Conservation (phyloP, 2,329 filamentous ascomycete genomes). For the Colletotrichum agaves region DNA sequence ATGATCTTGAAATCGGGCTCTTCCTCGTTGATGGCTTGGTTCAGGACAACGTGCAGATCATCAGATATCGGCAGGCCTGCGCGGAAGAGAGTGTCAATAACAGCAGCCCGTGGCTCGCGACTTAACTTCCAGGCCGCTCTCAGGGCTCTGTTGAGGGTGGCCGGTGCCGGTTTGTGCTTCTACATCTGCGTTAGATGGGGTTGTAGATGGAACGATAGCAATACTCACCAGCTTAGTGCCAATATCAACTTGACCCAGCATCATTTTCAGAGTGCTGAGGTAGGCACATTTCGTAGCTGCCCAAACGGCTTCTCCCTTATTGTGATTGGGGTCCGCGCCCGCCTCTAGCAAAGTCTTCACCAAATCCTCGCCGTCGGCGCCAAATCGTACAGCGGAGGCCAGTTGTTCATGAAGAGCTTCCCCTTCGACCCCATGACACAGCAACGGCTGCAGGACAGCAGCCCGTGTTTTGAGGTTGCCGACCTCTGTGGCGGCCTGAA, state of each 20-base stretch:
- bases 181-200: conserved; percentile 41
- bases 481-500: conserved; percentile 66
- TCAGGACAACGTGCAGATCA: conserved; percentile 62
- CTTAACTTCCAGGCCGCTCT: conserved; percentile 64
- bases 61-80: conserved; percentile 60
- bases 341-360: conserved; percentile 59
- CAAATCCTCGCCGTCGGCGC: conserved; percentile 59
- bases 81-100: conserved; percentile 62
- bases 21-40: conserved; percentile 64
- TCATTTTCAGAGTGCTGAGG: conserved; percentile 59
- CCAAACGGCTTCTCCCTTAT: conserved; percentile 65
- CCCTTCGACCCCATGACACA: conserved; percentile 61
- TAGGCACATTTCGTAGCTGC: conserved; percentile 64
- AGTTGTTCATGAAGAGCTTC: conserved; percentile 65
- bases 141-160: conserved; percentile 61
- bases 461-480: conserved; percentile 60
- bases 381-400: conserved; percentile 62
- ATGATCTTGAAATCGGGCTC: conserved; percentile 43
- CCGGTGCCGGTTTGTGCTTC: conserved; percentile 56
- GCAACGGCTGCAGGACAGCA: conserved; percentile 61
- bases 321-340: conserved; percentile 64
- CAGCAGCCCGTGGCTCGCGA: conserved; percentile 57
- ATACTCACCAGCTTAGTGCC: conserved; percentile 53
- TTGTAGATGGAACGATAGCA: neutral
- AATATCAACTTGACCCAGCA: conserved; percentile 59